A percentile compares a stretch with the other conserved stretches of the same genome.
Evolutionary conservation across 2,329 filamentous ascomycete genomes (phyloP).

Genomic region (Massarina eburnea): DNA sequence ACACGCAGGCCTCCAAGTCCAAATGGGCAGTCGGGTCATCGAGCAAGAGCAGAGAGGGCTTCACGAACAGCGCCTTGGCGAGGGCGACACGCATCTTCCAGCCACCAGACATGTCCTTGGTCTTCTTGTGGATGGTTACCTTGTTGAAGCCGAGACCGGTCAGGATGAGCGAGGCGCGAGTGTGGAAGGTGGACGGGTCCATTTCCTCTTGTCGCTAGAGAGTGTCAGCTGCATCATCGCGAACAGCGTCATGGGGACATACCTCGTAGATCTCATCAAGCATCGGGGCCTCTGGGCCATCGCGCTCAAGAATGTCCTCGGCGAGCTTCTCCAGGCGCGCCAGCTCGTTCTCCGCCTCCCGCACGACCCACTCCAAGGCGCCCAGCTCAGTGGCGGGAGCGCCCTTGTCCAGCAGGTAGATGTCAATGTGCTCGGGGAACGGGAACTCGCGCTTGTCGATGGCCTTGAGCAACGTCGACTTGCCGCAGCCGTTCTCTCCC

Average conservation of each 20-base stretch:
- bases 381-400: constrained; percentile 85
- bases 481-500: constrained; percentile 98
- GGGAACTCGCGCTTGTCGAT: constrained; percentile 93
- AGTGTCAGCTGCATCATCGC: constrained; percentile 14
- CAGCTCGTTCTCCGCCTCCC: constrained; percentile 90
- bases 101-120: constrained; percentile 99
- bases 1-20: constrained; percentile 98
- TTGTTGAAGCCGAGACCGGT: constrained; percentile 99
- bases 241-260: constrained; percentile 41
- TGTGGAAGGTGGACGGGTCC: constrained; percentile 96
- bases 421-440: constrained; percentile 93
- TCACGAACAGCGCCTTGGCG: constrained; percentile 96
- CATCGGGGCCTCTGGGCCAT: constrained; percentile 87
- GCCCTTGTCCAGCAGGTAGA: constrained; percentile 97
- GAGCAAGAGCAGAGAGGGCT: constrained; percentile 90
- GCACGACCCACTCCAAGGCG: constrained; percentile 96
- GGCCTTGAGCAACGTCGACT: constrained; percentile 95
- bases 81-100: constrained; percentile 99
- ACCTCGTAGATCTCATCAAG: constrained; percentile 96
- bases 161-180: constrained; percentile 91
- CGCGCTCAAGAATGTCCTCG: constrained; percentile 86
- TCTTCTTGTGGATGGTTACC: constrained; percentile 96
- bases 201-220: constrained; percentile 92
- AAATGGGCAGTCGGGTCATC: constrained; percentile 99
- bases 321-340: constrained; percentile 84